Conservation (phyloP, 1,284 basidiomycete species). For the Grifola frondosa region DNA sequence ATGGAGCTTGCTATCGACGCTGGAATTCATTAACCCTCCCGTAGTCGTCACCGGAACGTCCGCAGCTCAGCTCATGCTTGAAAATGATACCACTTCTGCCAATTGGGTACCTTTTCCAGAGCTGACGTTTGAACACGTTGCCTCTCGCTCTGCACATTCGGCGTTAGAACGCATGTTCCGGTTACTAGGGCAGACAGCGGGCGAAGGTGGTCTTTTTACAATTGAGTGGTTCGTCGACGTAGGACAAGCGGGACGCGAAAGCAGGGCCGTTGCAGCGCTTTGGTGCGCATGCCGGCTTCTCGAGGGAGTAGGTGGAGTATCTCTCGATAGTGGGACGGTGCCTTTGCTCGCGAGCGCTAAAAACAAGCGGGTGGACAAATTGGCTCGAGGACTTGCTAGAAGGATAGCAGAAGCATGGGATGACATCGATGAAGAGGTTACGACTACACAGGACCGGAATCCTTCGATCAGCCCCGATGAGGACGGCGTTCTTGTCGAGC, state of each 20-base stretch:
- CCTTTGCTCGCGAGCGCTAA: slow-evolving; percentile 17
- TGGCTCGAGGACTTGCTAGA: slow-evolving; percentile 61
- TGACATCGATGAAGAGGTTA: slow-evolving; percentile 32
- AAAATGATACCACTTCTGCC: slow-evolving; percentile 40
- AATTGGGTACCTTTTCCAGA: slow-evolving; percentile 54
- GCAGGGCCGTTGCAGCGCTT: slow-evolving; percentile 67
- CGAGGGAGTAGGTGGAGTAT: slow-evolving; percentile 62
- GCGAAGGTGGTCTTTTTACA: slow-evolving; percentile 68
- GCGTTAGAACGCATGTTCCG: slow-evolving; percentile 70
- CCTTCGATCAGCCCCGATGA: slow-evolving; percentile 25
- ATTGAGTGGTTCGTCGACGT: slow-evolving; percentile 81
- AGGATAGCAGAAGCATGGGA: slow-evolving; percentile 75
- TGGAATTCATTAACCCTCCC: slow-evolving; percentile 66
- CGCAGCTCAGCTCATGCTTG: slow-evolving; percentile 57
- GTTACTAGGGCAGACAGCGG: slow-evolving; percentile 68
- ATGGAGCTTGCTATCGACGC: slow-evolving; percentile 73
- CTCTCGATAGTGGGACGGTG: slow-evolving; percentile 34
- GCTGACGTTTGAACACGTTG: slow-evolving; percentile 59
- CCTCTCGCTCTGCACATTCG: slow-evolving; percentile 53
- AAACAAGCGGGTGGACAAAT: slow-evolving; percentile 59
- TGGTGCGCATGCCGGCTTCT: slow-evolving; percentile 80
- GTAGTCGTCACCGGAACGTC: slow-evolving; percentile 48
- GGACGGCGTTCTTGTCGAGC: slow-evolving; percentile 46
- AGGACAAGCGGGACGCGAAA: slow-evolving; percentile 46
- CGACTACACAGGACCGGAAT: slow-evolving; percentile 14